phyloP scores from a whole-genome alignment of 208 protist species.

The Zelonia costaricensis region DNA sequence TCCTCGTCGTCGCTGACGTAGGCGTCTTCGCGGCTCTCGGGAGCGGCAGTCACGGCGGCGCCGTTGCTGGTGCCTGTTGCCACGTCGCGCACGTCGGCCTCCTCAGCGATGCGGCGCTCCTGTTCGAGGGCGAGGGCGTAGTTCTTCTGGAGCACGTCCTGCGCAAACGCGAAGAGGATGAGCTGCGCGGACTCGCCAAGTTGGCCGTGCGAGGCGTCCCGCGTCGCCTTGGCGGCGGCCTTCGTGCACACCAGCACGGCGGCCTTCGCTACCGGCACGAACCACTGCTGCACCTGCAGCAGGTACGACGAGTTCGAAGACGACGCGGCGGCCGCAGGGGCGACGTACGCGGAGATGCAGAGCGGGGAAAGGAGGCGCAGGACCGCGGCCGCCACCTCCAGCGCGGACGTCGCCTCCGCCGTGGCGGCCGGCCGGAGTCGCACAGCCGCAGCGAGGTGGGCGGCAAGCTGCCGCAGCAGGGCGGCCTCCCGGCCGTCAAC shows the following conservation, averaged over 20 bases:
- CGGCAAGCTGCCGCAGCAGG: conserved; percentile 27
- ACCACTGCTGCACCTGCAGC: conserved; percentile 42
- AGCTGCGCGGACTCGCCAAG: conserved; percentile 18
- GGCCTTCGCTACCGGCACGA: conserved; percentile 34
- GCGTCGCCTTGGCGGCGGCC: background rate
- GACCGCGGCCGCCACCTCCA: conserved; percentile 35
- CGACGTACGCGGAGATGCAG: conserved; percentile 49
- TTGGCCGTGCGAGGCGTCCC: background rate
- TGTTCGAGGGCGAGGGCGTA: conserved; percentile 65
- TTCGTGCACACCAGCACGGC: conserved; percentile 29
- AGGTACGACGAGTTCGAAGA: conserved; percentile 5
- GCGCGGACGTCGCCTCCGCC: background rate
- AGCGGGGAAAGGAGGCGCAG: conserved; percentile 66
- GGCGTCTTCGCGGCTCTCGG: conserved; percentile 25
- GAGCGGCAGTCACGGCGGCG: background rate
- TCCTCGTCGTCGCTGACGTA: conserved; percentile 32
- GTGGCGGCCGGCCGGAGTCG: conserved; percentile 4
- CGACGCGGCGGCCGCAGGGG: background rate
- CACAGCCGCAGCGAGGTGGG: conserved; percentile 21
- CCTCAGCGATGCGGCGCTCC: conserved; percentile 53
- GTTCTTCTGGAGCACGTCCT: conserved; percentile 89
- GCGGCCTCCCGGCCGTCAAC: conserved; percentile 35
- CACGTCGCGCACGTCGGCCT: conserved; percentile 8
- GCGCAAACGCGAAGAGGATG: conserved; percentile 74
- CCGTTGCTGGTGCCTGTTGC: background rate